Evolutionary conservation across 306 rosid species (phyloP).

Genomic region (Abrus pulchellus): DNA sequence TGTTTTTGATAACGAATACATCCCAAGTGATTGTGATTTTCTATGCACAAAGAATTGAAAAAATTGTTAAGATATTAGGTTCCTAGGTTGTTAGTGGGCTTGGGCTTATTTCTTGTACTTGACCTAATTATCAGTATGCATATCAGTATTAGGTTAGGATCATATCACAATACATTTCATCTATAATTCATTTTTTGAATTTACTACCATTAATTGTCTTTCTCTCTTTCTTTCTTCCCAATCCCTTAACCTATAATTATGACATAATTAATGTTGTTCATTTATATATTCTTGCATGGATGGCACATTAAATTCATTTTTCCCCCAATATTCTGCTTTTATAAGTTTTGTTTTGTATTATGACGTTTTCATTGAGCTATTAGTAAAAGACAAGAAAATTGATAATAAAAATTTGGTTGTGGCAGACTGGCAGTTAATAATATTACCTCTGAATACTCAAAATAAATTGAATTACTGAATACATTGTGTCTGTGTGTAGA

Average conservation of each 20-base stretch:
- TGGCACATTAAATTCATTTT: constrained; percentile 15
- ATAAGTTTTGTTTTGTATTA: constrained; percentile 15
- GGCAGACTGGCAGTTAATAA: not conserved
- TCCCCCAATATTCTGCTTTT: not conserved
- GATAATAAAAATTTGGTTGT: constrained; percentile 1
- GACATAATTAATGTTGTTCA: constrained; percentile 16
- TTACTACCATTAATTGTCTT: not conserved
- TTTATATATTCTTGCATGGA: constrained; percentile 28
- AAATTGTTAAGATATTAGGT: constrained; percentile 27
- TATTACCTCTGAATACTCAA: not conserved
- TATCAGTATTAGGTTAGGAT: constrained; percentile 15
- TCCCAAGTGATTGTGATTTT: constrained; percentile 22
- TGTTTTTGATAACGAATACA: not conserved
- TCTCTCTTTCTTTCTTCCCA: constrained; percentile 24
- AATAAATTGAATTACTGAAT: constrained; percentile 34
- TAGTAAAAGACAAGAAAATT: constrained; percentile 4
- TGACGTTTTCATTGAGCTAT: constrained; percentile 20
- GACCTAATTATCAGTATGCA: constrained; percentile 11
- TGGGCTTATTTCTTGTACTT: constrained; percentile 29
- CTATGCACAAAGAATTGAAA: constrained; percentile 7
- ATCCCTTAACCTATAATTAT: not conserved
- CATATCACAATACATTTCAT: not conserved
- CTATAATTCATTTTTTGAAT: not conserved
- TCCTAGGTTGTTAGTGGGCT: constrained; percentile 12
- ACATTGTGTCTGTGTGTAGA: constrained; percentile 31